Evolutionary conservation across 2,329 filamentous ascomycete genomes (phyloP), one percentile per base, ranked within the genome.

Genomic region (Aspergillus phoenicis): DNA sequence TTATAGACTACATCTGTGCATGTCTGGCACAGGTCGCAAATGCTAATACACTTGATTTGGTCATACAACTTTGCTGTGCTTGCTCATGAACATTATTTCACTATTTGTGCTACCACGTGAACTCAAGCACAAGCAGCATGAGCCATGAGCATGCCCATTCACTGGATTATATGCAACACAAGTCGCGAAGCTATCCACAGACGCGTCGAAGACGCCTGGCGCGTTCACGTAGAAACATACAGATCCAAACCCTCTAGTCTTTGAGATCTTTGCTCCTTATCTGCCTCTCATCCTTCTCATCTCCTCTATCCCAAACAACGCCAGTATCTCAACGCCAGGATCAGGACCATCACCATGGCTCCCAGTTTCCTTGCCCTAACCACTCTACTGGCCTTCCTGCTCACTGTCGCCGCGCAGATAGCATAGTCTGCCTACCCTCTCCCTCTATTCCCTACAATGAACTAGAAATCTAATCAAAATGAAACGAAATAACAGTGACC

Each of bases 401-500:
- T 58, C 8, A 38, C 28, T 49, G 30, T 30, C 43, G 15, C 8
- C 8, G 62, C 56, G 20, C 66, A 66, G 45, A 61, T 62, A 8
- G 22, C 36, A 48, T 63, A 62, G 64, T 66, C 62, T 43, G 57
- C 17, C n/a, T 36, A 15, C 6, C 8, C 41, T 39, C 11, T 11
- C 13, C 24, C 4, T 28, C 20, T 33, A 5, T 15, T 4, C 13
- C 24, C 6, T 7, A 30, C 8, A 56, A 39, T 3, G 13, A 10
- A 30, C n/a, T 41, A 24, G 11, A 13, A 17, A 43, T 26, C 26
- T 45, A n/a, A n/a, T 30, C 47, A 51, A 54, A 20, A 13, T 13
- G 33, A 15, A 36, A 36, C 15, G 24, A 33, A n/a, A n/a, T 22
- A 58, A 6, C 45, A 71, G 68, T 30, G 41, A 67, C 45, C 49